Conservation (phyloP, 768 basidiomycete genomes). For the Boletus tylopilopsis region DNA sequence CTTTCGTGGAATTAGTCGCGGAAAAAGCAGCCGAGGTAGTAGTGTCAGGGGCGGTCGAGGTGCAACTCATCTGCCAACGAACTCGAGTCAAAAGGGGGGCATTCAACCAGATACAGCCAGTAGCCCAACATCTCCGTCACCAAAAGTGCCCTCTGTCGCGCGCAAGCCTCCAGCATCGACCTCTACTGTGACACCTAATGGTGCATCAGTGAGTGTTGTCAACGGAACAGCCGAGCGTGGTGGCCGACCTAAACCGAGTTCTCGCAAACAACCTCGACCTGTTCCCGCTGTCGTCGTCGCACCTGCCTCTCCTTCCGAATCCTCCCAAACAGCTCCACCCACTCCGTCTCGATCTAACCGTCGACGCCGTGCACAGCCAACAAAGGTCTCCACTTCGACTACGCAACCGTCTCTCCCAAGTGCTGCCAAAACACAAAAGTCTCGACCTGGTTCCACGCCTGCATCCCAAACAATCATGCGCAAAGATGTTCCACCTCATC, state of each 20-base stretch:
- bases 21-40: conserved; percentile 35
- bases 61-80: conserved; percentile 27
- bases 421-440: conserved; percentile 35
- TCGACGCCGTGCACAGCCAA: conserved; percentile 46
- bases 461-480: conserved; percentile 29
- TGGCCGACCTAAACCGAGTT: conserved; percentile 19
- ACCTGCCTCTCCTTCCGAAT: conserved; percentile 21
- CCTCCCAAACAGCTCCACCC: conserved; percentile 23
- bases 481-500: conserved; percentile 62
- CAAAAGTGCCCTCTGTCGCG: conserved; percentile 8
- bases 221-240: conserved; percentile 20
- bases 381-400: conserved; percentile 21
- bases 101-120: conserved; percentile 19
- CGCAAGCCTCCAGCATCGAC: conserved; percentile 16
- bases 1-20: conserved; percentile 41
- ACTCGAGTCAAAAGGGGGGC: conserved; percentile 19
- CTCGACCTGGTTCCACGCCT: conserved; percentile 19
- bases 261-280: conserved; percentile 20
- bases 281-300: conserved; percentile 21
- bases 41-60: conserved; percentile 23
- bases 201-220: conserved; percentile 22
- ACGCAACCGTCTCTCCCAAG: conserved; percentile 16
- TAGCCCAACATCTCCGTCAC: conserved; percentile 18
- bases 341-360: conserved; percentile 43
- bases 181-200: conserved; percentile 16